Conservation (phyloP, 129 eudicot species). For the Arctium lappa region DNA sequence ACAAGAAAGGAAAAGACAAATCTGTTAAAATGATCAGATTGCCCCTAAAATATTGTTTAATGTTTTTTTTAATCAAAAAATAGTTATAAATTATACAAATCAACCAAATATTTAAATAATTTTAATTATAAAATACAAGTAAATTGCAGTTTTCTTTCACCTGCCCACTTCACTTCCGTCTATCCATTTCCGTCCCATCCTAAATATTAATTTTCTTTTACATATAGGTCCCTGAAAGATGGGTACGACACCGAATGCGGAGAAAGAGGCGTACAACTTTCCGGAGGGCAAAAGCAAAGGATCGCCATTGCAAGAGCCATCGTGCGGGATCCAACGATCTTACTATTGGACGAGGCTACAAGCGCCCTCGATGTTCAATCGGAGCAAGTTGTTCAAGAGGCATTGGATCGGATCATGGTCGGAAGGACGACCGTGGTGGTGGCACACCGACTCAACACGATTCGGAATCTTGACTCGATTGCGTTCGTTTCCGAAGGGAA, state of each 20-base stretch:
- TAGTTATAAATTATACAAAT: no score
- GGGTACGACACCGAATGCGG: slow-evolving; percentile 93
- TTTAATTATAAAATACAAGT: no score
- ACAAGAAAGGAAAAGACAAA: no score
- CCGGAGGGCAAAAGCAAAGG: slow-evolving; percentile 93
- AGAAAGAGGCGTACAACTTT: slow-evolving; percentile 84
- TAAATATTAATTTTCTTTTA: neutral
- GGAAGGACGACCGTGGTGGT: slow-evolving; percentile 90
- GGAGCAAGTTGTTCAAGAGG: slow-evolving; percentile 82
- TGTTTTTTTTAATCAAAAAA: no score
- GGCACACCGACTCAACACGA: slow-evolving; percentile 83
- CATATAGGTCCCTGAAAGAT: slow-evolving; percentile 60
- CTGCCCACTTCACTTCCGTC: no score
- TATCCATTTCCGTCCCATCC: neutral
- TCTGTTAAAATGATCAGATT: no score
- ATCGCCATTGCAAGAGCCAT: slow-evolving; percentile 86
- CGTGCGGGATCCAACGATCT: slow-evolving; percentile 55
- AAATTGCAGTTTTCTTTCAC: no score
- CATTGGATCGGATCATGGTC: slow-evolving; percentile 79
- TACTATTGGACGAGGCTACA: slow-evolving; percentile 83
- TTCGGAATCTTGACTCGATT: slow-evolving; percentile 65
- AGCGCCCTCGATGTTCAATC: slow-evolving; percentile 90
- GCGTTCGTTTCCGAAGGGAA: slow-evolving; percentile 82
- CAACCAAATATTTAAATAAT: no score
- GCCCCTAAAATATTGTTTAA: no score